Base-by-base conservation (phyloP, 1,139 yeast genomes). In the Yamadazyma diospyri region DNA sequence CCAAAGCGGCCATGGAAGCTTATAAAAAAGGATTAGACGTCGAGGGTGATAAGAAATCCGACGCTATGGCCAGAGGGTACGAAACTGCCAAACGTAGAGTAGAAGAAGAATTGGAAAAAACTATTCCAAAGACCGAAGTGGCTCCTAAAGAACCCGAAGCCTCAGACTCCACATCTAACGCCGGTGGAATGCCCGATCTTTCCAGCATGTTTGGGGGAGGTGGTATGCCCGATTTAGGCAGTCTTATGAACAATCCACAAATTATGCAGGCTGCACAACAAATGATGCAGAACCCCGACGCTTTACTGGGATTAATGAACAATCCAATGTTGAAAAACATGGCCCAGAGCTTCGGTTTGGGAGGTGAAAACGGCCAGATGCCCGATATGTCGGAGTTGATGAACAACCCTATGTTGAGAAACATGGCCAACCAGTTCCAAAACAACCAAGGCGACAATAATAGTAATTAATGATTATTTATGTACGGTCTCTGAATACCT, bases 191-290 rank as follows among this genome's bases (percentile, higher is more conserved):
- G 59, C 87, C 89, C 36, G 95, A 85, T 50, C 61, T 87, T 16
- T 61, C 83, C 12, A 59, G 65, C 29, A 66, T 81, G 78, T 63
- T 80, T 42, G 76, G 76, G 31, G 81, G 79, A 33, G 84, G 85
- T 33, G 85, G 86, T 32, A 68, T 76, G 67, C 77, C 77, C 36
- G 53, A 59, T 33, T 57, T 74, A 30, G 54, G 70, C 10, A 78
- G 78, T 13, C 61, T 89, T 67, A 72, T 92, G 81, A 81, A 76
- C 63, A 87, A 89, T 61, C 97, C 97, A 12, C 88, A 81, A 59
- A 59, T 92, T 40, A 82, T 82, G 86, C 87, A 84, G 62, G 94
- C 94, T 51, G 97, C 97, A 25, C 94, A 87, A 58, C 78, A 78
- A 53, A 76, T 92, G 83, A 88, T 89, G 95, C 77, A 79, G 39